These are phyloP conservation scores for Teratosphaeria pseudoeucalypti DNA, from an alignment of 2,329 filamentous ascomycete genomes.

Conservation along the genomic window DNA sequence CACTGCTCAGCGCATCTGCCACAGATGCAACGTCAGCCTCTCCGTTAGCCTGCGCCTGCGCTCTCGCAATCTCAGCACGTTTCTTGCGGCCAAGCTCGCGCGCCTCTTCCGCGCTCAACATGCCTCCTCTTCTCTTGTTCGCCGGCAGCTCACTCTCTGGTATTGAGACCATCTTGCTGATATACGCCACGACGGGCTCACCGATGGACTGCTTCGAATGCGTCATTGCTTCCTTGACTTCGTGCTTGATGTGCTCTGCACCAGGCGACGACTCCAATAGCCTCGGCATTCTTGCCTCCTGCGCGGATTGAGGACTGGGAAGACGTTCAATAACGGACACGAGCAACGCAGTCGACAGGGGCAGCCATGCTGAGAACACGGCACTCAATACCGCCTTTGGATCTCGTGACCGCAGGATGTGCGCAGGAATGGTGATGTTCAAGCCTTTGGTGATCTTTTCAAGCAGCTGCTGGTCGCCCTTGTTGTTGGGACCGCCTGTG, in stretches of 20 bases:
- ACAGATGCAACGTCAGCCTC: conserved; percentile 45
- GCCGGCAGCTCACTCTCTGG: conserved; percentile 84
- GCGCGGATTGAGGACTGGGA: conserved; percentile 71
- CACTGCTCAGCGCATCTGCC: conserved; percentile 49
- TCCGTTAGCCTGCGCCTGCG: conserved; percentile 51
- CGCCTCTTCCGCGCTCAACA: conserved; percentile 80
- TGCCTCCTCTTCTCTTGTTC: conserved; percentile 63
- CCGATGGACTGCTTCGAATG: conserved; percentile 60
- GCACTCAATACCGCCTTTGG: conserved; percentile 73
- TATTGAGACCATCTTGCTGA: conserved; percentile 96
- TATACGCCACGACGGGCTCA: conserved; percentile 80
- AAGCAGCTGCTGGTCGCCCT: conserved; percentile 68
- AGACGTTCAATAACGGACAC: conserved; percentile 91
- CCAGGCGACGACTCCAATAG: conserved; percentile 74
- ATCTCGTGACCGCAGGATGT: conserved; percentile 74
- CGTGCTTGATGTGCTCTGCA: conserved; percentile 55
- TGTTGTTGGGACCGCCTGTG: conserved; percentile 68
- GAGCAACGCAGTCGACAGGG: conserved; percentile 79
- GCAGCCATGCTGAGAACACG: conserved; percentile 82
- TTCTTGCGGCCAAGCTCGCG: conserved; percentile 79
- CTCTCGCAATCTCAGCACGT: conserved; percentile 73
- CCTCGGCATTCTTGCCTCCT: conserved; percentile 67
- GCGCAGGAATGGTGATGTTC: conserved; percentile 70
- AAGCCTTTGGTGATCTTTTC: conserved; percentile 95
- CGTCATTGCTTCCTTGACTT: conserved; percentile 69